Evolutionary conservation across 768 basidiomycete species (phyloP).

Genomic region (Mycena galericulata): DNA sequence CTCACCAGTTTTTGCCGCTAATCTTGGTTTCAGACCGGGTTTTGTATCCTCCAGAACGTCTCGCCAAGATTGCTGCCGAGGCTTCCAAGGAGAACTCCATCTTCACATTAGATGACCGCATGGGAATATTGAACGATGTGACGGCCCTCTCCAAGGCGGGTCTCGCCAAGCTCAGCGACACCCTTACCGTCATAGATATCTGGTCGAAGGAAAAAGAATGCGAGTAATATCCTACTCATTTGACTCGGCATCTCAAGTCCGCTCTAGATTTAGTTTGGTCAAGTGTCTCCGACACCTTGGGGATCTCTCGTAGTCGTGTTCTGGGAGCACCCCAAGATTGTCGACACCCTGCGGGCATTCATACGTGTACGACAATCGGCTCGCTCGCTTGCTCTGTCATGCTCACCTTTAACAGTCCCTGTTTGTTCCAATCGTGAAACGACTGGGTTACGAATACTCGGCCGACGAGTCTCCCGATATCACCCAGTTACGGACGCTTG

Average conservation of each 20-base stretch:
- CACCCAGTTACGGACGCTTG: conserved; percentile 79
- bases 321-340: conserved; percentile 81
- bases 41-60: conserved; percentile 83
- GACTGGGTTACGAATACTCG: conserved; percentile 82
- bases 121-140: conserved; percentile 89
- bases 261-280: conserved; percentile 85
- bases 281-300: conserved; percentile 70
- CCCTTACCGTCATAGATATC: conserved; percentile 77
- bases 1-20: background rate
- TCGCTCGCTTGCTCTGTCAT: background rate
- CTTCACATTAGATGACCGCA: conserved; percentile 87
- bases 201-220: conserved; percentile 79
- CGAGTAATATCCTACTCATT: conserved; percentile 48
- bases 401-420: conserved; percentile 56
- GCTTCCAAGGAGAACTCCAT: conserved; percentile 73
- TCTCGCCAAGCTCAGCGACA: conserved; percentile 78
- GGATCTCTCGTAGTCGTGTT: conserved; percentile 71
- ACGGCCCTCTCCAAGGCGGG: conserved; percentile 87
- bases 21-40: conserved; percentile 73
- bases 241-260: conserved; percentile 3
- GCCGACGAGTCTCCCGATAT: conserved; percentile 75
- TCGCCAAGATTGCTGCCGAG: conserved; percentile 82
- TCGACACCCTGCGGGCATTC: conserved; percentile 68
- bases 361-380: conserved; percentile 59
- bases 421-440: conserved; percentile 81